Percentiles rank a stretch among this genome's conserved stretches.
phyloP scores from a whole-genome alignment of 768 basidiomycete species.

The Russula brevipes region DNA sequence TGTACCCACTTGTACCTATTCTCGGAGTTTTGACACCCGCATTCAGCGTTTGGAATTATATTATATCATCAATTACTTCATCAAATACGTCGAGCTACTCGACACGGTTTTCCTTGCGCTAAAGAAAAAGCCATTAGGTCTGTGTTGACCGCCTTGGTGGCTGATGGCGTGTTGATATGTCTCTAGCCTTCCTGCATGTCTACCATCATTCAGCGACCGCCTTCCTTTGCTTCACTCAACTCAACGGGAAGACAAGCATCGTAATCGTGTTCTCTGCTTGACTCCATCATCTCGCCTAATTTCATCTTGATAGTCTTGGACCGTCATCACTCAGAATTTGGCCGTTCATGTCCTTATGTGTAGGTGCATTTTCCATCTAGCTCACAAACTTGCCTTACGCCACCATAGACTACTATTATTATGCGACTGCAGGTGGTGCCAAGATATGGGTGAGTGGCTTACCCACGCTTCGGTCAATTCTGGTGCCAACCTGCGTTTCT shows the following conservation, averaged over 20 bases:
- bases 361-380: conserved; percentile 39
- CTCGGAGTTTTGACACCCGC: background rate
- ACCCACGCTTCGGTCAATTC: background rate
- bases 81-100: conserved; percentile 94
- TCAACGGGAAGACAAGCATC: conserved; percentile 91
- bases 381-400: conserved; percentile 2
- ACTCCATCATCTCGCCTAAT: background rate
- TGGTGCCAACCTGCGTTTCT: background rate
- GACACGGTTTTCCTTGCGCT: conserved; percentile 96
- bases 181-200: conserved; percentile 89
- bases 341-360: conserved; percentile 97
- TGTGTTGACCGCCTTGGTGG: conserved; percentile 28
- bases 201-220: conserved; percentile 99
- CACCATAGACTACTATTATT: conserved; percentile 92
- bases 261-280: conserved; percentile 36
- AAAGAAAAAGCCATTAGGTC: conserved; percentile 97
- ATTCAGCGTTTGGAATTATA: conserved; percentile 84
- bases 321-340: conserved; percentile 87
- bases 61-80: conserved; percentile 99
- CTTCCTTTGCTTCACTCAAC: conserved; percentile 87
- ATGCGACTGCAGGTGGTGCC: conserved; percentile 93
- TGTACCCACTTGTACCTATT: conserved; percentile 32
- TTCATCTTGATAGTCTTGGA: conserved; percentile 72
- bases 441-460: conserved; percentile 78
- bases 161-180: conserved; percentile 4